These are phyloP conservation scores for Trichoderma aggressivum DNA, from an alignment of 2,329 filamentous ascomycete genomes.

Conservation along the genomic window DNA sequence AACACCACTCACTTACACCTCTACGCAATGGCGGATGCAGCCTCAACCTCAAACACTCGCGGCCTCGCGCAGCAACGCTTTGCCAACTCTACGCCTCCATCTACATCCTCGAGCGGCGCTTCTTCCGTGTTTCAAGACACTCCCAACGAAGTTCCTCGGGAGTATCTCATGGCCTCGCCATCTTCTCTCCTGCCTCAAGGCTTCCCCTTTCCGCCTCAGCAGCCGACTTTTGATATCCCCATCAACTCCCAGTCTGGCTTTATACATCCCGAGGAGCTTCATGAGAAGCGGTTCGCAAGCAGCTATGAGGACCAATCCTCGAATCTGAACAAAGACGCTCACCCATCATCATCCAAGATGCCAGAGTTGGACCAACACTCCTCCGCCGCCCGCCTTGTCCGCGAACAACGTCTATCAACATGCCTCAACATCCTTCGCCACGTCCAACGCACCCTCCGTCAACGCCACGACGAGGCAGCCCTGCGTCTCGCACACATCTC, in stretches of 20 bases:
- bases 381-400: not conserved
- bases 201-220: not conserved
- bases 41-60: not conserved
- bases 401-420: constrained; percentile 1
- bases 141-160: not conserved
- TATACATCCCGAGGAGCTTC: not conserved
- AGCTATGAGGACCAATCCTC: not conserved
- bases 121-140: not conserved
- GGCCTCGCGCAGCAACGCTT: not conserved
- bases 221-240: not conserved
- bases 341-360: not conserved
- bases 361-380: not conserved
- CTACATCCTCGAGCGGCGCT: not conserved
- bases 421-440: constrained; percentile 3
- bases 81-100: not conserved
- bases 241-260: not conserved
- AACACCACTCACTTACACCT: not conserved
- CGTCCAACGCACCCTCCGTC: not conserved
- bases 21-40: not conserved
- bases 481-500: not conserved
- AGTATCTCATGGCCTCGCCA: constrained; percentile 4
- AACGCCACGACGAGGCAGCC: not conserved
- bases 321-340: not conserved
- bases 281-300: not conserved
- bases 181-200: not conserved